phyloP scores from a whole-genome alignment of 208 protist genomes.

The Wallacemonas collosoma region DNA sequence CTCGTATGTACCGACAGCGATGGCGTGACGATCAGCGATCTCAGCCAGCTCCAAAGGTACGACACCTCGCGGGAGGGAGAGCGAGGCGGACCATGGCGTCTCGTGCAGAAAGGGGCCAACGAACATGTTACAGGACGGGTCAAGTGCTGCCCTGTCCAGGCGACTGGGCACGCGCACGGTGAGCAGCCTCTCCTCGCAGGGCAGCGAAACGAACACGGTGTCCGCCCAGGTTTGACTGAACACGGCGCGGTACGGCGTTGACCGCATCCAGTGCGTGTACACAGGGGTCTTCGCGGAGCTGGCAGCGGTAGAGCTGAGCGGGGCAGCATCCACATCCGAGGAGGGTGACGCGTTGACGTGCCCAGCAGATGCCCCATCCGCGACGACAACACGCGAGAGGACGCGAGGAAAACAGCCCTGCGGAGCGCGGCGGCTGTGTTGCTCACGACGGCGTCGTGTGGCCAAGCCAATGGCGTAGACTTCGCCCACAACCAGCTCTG shows the following conservation, averaged over 20 bases:
- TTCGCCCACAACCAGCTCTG: constrained; percentile 63
- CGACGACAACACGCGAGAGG: background rate
- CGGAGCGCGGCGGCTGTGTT: background rate
- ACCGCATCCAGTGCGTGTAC: constrained; percentile 14
- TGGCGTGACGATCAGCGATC: constrained; percentile 42
- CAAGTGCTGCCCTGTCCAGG: background rate
- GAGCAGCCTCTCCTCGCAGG: constrained; percentile 77
- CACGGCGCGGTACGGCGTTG: constrained; percentile 3
- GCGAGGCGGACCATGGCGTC: constrained; percentile 22
- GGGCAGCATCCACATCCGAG: background rate
- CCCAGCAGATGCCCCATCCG: background rate
- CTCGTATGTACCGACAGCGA: constrained; percentile 70
- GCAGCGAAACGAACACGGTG: constrained; percentile 59
- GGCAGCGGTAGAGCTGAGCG: background rate
- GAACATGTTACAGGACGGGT: background rate
- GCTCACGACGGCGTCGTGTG: constrained; percentile 13
- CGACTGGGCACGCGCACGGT: constrained; percentile 37
- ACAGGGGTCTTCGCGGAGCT: constrained; percentile 3
- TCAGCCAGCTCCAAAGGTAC: constrained; percentile 76
- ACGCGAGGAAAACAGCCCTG: background rate
- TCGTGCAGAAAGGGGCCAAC: constrained; percentile 4
- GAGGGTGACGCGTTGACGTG: background rate
- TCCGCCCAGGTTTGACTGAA: constrained; percentile 17
- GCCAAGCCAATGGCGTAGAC: constrained; percentile 32
- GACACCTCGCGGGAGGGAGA: constrained; percentile 50